Percentiles rank a stretch among this genome's conserved stretches.
Conservation (phyloP, 2,329 filamentous ascomycete species). For the Elsinoe necatrix region DNA sequence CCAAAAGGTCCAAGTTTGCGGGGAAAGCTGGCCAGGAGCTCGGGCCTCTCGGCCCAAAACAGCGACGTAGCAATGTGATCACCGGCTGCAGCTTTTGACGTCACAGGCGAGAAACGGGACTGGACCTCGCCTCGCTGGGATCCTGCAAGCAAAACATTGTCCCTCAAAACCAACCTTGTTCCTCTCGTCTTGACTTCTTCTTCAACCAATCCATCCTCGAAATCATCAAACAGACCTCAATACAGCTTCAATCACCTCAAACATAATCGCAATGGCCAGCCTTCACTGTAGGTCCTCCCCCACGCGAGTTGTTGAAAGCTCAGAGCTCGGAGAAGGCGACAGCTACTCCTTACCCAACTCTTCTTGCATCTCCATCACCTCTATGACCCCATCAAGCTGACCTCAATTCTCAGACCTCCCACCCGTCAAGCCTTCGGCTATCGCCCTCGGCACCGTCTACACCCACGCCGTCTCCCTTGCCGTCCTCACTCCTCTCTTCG, state of each 20-base stretch:
- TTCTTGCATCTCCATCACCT: not conserved
- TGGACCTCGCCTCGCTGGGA: too few relatives aligned
- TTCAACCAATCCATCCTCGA: conserved; percentile 12
- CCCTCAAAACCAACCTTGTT: conserved; percentile 1
- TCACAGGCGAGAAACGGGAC: not conserved
- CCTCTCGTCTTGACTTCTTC: conserved; percentile 1
- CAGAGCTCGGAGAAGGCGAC: conserved; percentile 2
- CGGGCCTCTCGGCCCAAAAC: not conserved
- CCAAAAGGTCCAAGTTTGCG: not conserved
- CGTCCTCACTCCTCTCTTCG: conserved; percentile 81
- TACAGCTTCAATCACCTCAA: conserved; percentile 8
- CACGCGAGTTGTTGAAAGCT: not conserved
- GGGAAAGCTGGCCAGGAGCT: conserved; percentile 1
- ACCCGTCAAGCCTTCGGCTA: conserved; percentile 93
- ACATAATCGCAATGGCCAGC: conserved; percentile 45
- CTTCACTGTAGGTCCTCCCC: conserved; percentile 47
- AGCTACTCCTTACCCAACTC: not conserved
- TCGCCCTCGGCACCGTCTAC: conserved; percentile 92
- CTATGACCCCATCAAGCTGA: conserved; percentile 6
- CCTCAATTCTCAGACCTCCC: conserved; percentile 49
- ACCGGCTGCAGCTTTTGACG: not conserved
- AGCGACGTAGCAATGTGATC: conserved; percentile 11
- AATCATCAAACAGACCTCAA: conserved; percentile 5
- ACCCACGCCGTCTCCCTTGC: conserved; percentile 87
- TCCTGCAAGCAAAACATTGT: not conserved